A percentile compares a stretch with the other conserved stretches of the same genome.
phyloP scores from a whole-genome alignment of 169 alveolate genomes.

The Fabrea salina region DNA sequence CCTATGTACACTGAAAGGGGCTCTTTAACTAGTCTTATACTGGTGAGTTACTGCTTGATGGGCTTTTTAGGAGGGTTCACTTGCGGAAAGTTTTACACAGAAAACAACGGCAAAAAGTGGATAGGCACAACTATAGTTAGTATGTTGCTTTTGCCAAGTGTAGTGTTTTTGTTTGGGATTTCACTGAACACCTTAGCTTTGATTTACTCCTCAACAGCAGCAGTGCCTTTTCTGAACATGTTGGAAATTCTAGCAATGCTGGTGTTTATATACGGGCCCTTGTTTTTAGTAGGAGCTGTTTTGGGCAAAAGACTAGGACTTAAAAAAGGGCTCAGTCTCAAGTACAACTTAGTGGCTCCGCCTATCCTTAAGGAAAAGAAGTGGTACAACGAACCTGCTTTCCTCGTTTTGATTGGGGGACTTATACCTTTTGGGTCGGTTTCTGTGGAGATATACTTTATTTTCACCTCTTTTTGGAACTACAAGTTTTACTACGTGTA shows the following conservation, averaged over 20 bases:
- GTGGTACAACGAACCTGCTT: background rate
- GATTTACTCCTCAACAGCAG: background rate
- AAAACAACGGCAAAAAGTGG: background rate
- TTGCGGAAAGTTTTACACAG: constrained; percentile 13
- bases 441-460: constrained; percentile 42
- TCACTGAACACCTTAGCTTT: background rate
- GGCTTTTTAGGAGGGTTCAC: constrained; percentile 23
- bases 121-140: background rate
- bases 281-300: constrained; percentile 4
- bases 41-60: background rate
- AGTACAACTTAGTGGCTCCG: background rate
- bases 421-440: constrained; percentile 33
- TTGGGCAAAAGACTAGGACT: background rate
- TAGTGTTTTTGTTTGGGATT: background rate
- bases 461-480: constrained; percentile 43
- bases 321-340: background rate
- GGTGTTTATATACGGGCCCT: constrained; percentile 4
- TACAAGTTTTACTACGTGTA: constrained; percentile 50
- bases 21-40: background rate
- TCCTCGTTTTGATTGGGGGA: constrained; percentile 14
- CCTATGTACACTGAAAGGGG: constrained; percentile 27
- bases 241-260: background rate
- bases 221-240: constrained; percentile 6
- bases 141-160: background rate
- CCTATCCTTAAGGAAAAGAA: constrained; percentile 20